Evolutionary conservation across 192 early-diverging fungal species (phyloP), one percentile per base, ranked within the genome.

Genomic region (Dissophora globulifera): DNA sequence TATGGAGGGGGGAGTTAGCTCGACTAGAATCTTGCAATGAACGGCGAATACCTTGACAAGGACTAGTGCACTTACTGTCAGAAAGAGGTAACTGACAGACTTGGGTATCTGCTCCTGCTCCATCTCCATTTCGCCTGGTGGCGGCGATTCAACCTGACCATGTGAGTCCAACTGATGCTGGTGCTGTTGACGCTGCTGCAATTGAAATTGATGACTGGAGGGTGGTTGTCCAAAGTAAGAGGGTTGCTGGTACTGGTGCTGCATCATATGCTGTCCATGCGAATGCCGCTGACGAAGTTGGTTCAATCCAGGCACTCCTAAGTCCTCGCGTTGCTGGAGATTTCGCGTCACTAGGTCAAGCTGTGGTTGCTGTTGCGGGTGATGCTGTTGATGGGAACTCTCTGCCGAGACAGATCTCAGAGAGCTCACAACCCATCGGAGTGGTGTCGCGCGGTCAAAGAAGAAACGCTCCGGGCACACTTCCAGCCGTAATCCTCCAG

Each of bases 401-500:
- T 50, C 62, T 0, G 48, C 27, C 17, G 66, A 53, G 23, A 62
- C 50, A 15, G 58, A 68, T 25, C 69, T 30, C 23, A 64, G 42
- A 19, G 50, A 59, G 29, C 60, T 71, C 13, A 69, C 59, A 8
- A 75, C 63, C 67, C 63, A 61, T 17, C 67, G 31, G 6, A 71
- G 35, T 10, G 65, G 67, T 43, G 57, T 67, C 20, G 62, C 53
- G 15, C 55, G 17, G 59, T 68, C 67, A 40, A 58, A 62, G 26
- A 65, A 75, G 63, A 62, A 66, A 10, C 63, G 49, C n/a, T 76
- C 72, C 1, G 72, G 72, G 13, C 72, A 76, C 7, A 81, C 49
- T 11, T 63, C 32, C 7, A 68, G 43, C 9, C 54, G 27, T 1
- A 87, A 56, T 27, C 83, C 88, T 86, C 93, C 94, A 30, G 97